Conservation (phyloP, 495 filamentous ascomycete genomes). For the Thermochaetoides thermophila region DNA sequence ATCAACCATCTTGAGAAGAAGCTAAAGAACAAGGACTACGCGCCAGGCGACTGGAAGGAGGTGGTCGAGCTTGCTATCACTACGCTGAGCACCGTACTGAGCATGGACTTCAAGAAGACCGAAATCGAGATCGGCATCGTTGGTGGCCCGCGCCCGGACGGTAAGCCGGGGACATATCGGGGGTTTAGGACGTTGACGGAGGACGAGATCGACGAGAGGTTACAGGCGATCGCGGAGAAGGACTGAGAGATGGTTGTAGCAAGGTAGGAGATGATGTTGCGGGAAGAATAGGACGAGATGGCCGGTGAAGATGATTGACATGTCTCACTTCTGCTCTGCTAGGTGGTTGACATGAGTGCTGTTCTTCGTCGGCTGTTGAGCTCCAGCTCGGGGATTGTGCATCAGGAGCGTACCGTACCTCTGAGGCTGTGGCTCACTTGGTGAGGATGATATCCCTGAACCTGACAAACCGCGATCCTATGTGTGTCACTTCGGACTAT, state of each 20-base stretch:
- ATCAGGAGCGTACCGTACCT: background rate
- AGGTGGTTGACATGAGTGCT: conserved; percentile 1
- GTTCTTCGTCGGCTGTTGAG: conserved; percentile 3
- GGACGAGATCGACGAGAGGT: conserved; percentile 93
- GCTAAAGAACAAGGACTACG: conserved; percentile 97
- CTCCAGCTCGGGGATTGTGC: conserved; percentile 2
- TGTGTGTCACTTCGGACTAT: too few species aligned
- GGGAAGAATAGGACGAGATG: conserved; percentile 10
- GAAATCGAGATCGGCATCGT: conserved; percentile 97
- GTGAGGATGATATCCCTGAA: conserved; percentile 11
- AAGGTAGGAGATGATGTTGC: conserved; percentile 5
- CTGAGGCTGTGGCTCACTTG: conserved; percentile 5
- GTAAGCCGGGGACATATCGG: conserved; percentile 60
- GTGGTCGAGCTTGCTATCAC: conserved; percentile 94
- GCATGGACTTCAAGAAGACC: conserved; percentile 98
- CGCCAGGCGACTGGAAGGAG: conserved; percentile 88
- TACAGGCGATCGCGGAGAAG: conserved; percentile 97
- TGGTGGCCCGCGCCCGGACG: conserved; percentile 64
- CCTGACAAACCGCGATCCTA: conserved; percentile 14
- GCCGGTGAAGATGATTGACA: conserved; percentile 2
- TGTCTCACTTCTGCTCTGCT: too few species aligned
- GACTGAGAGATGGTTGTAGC: conserved; percentile 67
- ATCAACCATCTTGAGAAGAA: conserved; percentile 98
- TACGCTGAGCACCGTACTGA: conserved; percentile 84
- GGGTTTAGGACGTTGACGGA: conserved; percentile 81